Conservation (phyloP, 495 filamentous ascomycete genomes). For the Aspergillus nidulans region DNA sequence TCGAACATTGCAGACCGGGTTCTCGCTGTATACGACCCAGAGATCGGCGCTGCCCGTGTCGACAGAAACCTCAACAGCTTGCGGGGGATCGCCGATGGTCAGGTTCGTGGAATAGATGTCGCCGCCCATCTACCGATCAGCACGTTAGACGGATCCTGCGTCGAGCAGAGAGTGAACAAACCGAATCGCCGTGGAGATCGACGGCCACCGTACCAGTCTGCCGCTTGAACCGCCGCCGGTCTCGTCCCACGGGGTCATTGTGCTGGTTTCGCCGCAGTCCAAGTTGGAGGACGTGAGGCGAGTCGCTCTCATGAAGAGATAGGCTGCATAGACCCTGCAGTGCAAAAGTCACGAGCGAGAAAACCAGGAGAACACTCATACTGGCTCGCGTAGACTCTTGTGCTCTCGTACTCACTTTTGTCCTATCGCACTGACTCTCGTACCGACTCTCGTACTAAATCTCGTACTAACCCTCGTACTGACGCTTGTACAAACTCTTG, state of each 20-base stretch:
- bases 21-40: conserved; percentile 48
- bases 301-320: conserved; percentile 5
- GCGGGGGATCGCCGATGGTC: conserved; percentile 62
- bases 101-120: conserved; percentile 58
- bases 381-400: too few species aligned
- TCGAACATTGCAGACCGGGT: conserved; percentile 20
- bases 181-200: conserved; percentile 4
- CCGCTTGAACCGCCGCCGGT: conserved; percentile 8
- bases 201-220: background rate
- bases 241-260: conserved; percentile 2
- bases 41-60: conserved; percentile 80
- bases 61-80: conserved; percentile 54
- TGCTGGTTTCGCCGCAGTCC: background rate
- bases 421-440: too few species aligned
- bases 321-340: background rate
- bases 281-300: conserved; percentile 5
- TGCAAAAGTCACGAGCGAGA: conserved; percentile 1
- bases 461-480: too few species aligned
- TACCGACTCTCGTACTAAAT: too few species aligned
- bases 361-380: conserved; percentile 1
- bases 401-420: too few species aligned
- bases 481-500: too few species aligned
- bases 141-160: background rate
- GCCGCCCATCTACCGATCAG: conserved; percentile 3
- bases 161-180: background rate